phyloP scores from a whole-genome alignment of 2,329 filamentous ascomycete genomes.

The Penicillium paneum region DNA sequence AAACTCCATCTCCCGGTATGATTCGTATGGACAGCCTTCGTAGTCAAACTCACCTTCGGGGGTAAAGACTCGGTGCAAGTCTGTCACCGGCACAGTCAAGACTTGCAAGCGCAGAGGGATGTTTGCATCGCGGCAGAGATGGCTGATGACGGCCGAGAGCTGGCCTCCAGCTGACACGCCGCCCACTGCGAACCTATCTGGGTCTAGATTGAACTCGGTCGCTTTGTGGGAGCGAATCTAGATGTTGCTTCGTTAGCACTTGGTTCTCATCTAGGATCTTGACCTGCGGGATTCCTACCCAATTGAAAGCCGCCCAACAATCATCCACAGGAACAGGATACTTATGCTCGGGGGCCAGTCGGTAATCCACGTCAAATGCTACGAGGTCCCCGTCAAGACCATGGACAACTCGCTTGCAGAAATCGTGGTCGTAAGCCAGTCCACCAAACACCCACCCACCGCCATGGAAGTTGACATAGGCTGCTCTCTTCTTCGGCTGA shows the following conservation, averaged over 20 bases:
- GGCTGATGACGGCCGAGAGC: slow-evolving; percentile 38
- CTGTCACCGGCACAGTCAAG: slow-evolving; percentile 37
- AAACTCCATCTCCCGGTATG: slow-evolving; percentile 41
- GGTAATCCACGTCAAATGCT: slow-evolving; percentile 46
- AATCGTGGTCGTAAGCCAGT: slow-evolving; percentile 38
- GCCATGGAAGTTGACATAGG: slow-evolving; percentile 44
- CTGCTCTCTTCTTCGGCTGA: slow-evolving; percentile 32
- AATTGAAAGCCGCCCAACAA: slow-evolving; percentile 41
- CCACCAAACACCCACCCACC: slow-evolving; percentile 47
- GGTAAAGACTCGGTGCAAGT: slow-evolving; percentile 38
- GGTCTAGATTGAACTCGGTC: slow-evolving; percentile 36
- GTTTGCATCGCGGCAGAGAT: slow-evolving; percentile 37
- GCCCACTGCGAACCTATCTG: slow-evolving; percentile 36
- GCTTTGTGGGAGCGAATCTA: slow-evolving; percentile 34
- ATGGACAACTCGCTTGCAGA: slow-evolving; percentile 42
- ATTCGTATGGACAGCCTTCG: slow-evolving; percentile 38
- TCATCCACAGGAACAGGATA: slow-evolving; percentile 41
- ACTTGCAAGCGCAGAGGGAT: slow-evolving; percentile 39
- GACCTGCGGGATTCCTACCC: slow-evolving; percentile 24
- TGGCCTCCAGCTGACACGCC: slow-evolving; percentile 43
- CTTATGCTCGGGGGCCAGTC: slow-evolving; percentile 40
- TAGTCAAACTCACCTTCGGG: slow-evolving; percentile 35
- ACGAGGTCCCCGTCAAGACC: slow-evolving; percentile 39
- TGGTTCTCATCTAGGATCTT: background rate
- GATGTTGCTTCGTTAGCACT: background rate